Evolutionary conservation across 441 rosid species (phyloP), one percentile per base, ranked within the genome.

Genomic region (Sinapis alba): DNA sequence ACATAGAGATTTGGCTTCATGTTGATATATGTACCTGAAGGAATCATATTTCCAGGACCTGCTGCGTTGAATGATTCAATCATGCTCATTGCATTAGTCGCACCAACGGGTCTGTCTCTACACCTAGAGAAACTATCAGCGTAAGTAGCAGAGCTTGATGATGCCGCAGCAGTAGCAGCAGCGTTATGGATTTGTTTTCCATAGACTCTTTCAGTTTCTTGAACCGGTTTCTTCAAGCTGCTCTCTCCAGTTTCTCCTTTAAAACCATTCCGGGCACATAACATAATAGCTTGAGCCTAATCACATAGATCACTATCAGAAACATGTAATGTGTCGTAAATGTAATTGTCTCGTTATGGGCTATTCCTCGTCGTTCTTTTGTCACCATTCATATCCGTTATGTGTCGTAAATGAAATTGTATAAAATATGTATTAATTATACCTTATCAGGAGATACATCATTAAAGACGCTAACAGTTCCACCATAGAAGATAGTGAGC

Each of bases 231-330:
- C 71, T 70, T 76, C 62, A 76, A 64, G 13, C 54, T 65, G 4
- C n/a, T 65, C 19, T 71, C 76, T 47, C 72, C 78, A 2, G 23
- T 67, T 67, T 74, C 78, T 47, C 62, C 73, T 60, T 50, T 67
- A 47, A 87, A 62, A 5, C 86, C 86, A 66, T 78, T 89, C 19
- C 84, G 85, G 3, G 97, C 98, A 84, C 85, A 80, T 36, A 74
- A 67, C 94, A 91, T 87, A 78, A 93, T 86, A 73, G 96, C 88
- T 78, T 86, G 92, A 60, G 91, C 97, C 97, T 93, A 86, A 0
- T 76, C 15, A 43, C 7, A 60, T 1, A 1, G 41, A 7, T 24
- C 51, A 65, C 8, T 1, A 2, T 47, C 7, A 47, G 36, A 43
- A 41, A 51, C 34, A 36, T 56, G 18, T 13, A 3, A 38, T 26